Base-by-base conservation (phyloP, 208 protist genomes). In the Leishmania arabica region DNA sequence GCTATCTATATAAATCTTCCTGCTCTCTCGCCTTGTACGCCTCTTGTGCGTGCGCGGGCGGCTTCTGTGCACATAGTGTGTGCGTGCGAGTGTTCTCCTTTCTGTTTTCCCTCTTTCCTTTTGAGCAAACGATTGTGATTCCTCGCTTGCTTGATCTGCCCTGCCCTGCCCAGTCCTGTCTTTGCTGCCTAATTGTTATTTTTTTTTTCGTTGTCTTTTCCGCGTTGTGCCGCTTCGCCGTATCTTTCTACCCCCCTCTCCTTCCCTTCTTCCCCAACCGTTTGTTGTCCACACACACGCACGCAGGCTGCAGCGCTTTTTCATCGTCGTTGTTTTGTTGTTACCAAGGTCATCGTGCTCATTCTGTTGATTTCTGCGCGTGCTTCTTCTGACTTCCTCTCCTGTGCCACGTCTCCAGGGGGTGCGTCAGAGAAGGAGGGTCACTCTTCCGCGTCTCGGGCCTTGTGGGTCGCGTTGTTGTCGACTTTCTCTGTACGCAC, bases 1-100 rank as follows among this genome's bases (percentile, higher is more conserved):
- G 45, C 49, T 13, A 83, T n/a, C 79, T 24, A 83, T 11, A 79
- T 21, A 75, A 6, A 47, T 74, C 40, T 56, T 56, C 49, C 37
- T 40, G 31, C 62, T 68, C 2, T 40, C 31, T 68, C 31, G 31
- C 31, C 24, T 31, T 62, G 24, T 62, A 24, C 27, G 5, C 56
- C 56, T 68, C 4, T 68, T 68, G 27, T 45, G 42, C 51, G 42
- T n/a, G 40, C n/a, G 1, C 13, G 15, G 13, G 15, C 31, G 68
- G 5, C 21, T 51, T n/a, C 7, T 11, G 56, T 62, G 24, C 56
- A 0, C 56, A 56, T 56, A 0, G 15, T 71, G 5, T 31, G 34
- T 49, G 1, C 5, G 66, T 45, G 66, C 42, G 34, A 7, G n/a
- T 58, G 24, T 54, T 21, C 54, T 42, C n/a, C 31, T 15, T 11